Conservation (phyloP, 228 moss, liverwort and hornwort species). For the Sphagnum magellanicum region DNA sequence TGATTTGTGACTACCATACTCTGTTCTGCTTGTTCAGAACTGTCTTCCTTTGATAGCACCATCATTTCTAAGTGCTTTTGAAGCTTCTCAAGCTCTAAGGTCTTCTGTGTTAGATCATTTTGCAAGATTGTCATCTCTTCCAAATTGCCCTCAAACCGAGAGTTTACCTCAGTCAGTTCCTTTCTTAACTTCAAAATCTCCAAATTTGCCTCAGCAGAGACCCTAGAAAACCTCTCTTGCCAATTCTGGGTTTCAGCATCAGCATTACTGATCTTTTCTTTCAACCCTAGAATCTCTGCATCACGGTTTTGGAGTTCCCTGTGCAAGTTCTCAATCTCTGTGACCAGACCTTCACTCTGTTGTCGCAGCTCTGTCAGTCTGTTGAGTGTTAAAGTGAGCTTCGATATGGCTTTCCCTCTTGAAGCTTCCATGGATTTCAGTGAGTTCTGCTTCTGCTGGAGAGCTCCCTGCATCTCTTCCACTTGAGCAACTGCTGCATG, state of each 20-base stretch:
- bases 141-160: slow-evolving; percentile 16
- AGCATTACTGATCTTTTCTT: slow-evolving; percentile 31
- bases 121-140: slow-evolving; percentile 17
- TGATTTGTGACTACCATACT: slow-evolving; percentile 13
- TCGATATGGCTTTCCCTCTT: slow-evolving; percentile 52
- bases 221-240: slow-evolving; percentile 14
- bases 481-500: slow-evolving; percentile 28
- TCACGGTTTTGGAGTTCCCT: slow-evolving; percentile 57
- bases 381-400: slow-evolving; percentile 58
- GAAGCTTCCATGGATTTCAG: slow-evolving; percentile 59
- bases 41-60: slow-evolving; percentile 23
- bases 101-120: slow-evolving; percentile 29
- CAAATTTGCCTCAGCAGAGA: slow-evolving; percentile 18
- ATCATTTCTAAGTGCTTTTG: slow-evolving; percentile 36
- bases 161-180: slow-evolving; percentile 26
- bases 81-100: slow-evolving; percentile 24
- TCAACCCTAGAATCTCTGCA: slow-evolving; percentile 51
- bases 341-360: slow-evolving; percentile 76
- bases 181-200: slow-evolving; percentile 27
- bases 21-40: slow-evolving; percentile 30
- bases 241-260: slow-evolving; percentile 22
- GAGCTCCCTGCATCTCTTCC: slow-evolving; percentile 36
- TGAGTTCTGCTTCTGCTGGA: slow-evolving; percentile 42
- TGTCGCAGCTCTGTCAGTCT: slow-evolving; percentile 73
- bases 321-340: slow-evolving; percentile 71